phyloP scores from a whole-genome alignment of 1,284 basidiomycete genomes.

The Ceratobasidium sp. region DNA sequence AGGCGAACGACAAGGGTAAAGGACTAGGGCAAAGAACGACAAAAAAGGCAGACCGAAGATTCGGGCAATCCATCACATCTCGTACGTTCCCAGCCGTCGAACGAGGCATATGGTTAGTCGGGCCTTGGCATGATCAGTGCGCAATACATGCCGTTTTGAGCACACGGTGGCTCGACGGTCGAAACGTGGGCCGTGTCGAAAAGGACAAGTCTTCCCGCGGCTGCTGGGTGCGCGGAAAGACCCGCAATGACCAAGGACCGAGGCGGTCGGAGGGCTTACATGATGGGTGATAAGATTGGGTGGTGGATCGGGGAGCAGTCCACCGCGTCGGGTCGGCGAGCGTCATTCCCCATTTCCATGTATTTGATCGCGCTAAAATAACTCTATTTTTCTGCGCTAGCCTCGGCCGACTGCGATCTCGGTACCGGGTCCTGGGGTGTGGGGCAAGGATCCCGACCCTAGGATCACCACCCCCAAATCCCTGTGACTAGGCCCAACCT shows the following conservation, averaged over 20 bases:
- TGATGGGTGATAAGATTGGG: slow-evolving; percentile 13
- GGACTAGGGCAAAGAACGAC: not conserved
- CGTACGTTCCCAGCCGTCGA: not conserved
- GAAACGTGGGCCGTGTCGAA: no score
- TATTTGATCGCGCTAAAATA: slow-evolving; percentile 11
- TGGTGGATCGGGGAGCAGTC: slow-evolving; percentile 15
- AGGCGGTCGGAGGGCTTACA: slow-evolving; percentile 25
- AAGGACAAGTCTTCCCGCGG: no score
- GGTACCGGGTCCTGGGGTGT: not conserved
- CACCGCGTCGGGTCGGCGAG: slow-evolving; percentile 24
- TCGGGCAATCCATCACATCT: not conserved
- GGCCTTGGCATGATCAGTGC: not conserved
- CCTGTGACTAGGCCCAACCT: not conserved
- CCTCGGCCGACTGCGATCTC: not conserved
- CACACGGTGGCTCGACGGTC: no score
- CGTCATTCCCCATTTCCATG: slow-evolving; percentile 16
- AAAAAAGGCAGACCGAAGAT: not conserved
- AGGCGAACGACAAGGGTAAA: no score
- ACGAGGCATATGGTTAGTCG: not conserved
- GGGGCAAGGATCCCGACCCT: not conserved
- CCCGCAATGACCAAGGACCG: slow-evolving; percentile 14
- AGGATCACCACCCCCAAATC: not conserved
- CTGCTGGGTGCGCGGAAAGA: no score
- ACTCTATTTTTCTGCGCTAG: not conserved
- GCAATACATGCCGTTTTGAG: not conserved